Evolutionary conservation across 441 rosid species (phyloP).

Genomic region (Corymbia citriodora): DNA sequence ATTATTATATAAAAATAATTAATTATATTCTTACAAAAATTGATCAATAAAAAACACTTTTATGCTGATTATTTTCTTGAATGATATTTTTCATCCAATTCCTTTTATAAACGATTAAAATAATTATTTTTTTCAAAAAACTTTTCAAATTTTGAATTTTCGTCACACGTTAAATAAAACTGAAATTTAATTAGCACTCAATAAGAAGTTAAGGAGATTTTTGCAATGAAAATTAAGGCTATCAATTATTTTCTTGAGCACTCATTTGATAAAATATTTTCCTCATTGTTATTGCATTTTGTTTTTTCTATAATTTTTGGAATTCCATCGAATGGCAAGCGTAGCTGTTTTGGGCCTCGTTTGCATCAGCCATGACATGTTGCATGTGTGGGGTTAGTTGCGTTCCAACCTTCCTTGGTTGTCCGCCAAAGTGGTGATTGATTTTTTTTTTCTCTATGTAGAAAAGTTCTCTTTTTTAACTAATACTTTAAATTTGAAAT

Average conservation of each 20-base stretch:
- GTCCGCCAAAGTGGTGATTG: not conserved
- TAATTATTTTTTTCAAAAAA: not conserved
- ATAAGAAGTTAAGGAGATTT: not conserved
- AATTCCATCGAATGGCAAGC: not conserved
- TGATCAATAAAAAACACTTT: not conserved
- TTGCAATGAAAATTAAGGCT: not conserved
- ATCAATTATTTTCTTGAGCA: not conserved
- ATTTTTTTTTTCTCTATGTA: not conserved
- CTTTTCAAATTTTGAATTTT: not conserved
- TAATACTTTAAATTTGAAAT: not conserved
- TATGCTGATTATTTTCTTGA: not conserved
- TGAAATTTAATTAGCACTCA: not conserved
- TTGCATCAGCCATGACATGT: not conserved
- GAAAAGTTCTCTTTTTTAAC: not conserved
- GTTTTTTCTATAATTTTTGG: not conserved
- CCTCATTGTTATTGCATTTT: not conserved
- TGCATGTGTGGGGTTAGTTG: not conserved
- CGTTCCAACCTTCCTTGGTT: not conserved
- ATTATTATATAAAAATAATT: not conserved
- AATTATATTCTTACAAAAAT: not conserved
- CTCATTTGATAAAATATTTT: not conserved
- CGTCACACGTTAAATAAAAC: rapidly evolving
- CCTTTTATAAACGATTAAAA: rapidly evolving
- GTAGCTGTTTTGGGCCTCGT: not conserved
- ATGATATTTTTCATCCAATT: not conserved